Conservation (phyloP, 768 basidiomycete genomes). For the Infundibulicybe gibba region DNA sequence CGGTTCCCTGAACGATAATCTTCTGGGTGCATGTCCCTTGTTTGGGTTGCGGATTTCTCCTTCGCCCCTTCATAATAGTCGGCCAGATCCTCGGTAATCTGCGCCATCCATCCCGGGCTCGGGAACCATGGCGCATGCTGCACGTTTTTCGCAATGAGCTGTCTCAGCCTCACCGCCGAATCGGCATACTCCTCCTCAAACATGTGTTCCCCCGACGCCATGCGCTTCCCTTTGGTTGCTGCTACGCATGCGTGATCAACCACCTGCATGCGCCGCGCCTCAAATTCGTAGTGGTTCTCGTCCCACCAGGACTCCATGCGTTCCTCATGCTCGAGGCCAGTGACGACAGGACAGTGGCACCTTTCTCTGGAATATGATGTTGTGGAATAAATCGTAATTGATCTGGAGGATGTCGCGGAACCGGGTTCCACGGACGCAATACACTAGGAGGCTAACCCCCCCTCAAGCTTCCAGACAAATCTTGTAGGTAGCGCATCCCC, state of each 20-base stretch:
- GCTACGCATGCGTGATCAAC: slow-evolving; percentile 29
- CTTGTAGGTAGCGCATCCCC: slow-evolving; percentile 14
- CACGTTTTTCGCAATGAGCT: slow-evolving; percentile 5
- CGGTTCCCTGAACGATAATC: background rate
- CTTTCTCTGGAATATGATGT: slow-evolving; percentile 27
- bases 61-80: slow-evolving; percentile 2
- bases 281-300: slow-evolving; percentile 22
- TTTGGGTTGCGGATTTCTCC: background rate
- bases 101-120: slow-evolving; percentile 1
- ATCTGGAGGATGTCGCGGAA: slow-evolving; percentile 13
- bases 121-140: slow-evolving; percentile 3
- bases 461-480: slow-evolving; percentile 9
- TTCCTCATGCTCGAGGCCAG: slow-evolving; percentile 33
- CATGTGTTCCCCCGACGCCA: slow-evolving; percentile 9
- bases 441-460: slow-evolving; percentile 27
- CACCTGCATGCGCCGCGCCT: slow-evolving; percentile 24
- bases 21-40: background rate
- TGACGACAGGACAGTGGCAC: slow-evolving; percentile 34
- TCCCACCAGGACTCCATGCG: slow-evolving; percentile 36
- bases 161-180: slow-evolving; percentile 8
- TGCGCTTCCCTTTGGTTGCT: slow-evolving; percentile 13
- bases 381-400: slow-evolving; percentile 35
- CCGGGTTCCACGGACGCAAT: slow-evolving; percentile 29
- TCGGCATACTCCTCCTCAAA: slow-evolving; percentile 17
- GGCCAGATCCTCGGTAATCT: slow-evolving; percentile 1